A percentile compares a stretch with the other conserved stretches of the same genome.
These are phyloP conservation scores for Pseudocercospora cruenta DNA, from an alignment of 2,329 filamentous ascomycete genomes.

Conservation along the genomic window DNA sequence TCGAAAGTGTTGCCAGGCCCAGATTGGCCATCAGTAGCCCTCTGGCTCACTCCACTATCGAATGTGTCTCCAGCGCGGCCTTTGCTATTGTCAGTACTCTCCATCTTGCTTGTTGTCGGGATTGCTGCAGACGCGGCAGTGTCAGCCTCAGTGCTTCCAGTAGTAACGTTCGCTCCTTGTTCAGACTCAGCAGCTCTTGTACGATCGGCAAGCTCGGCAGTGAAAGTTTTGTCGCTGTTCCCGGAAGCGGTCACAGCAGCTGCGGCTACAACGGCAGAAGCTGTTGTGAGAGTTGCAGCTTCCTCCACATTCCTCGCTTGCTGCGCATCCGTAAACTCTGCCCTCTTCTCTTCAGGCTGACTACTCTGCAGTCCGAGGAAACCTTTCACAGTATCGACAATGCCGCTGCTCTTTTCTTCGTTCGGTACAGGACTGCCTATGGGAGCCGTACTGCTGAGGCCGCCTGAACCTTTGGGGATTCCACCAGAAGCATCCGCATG, in stretches of 20 bases:
- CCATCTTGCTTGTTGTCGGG: neutral
- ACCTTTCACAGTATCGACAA: slow-evolving; percentile 29
- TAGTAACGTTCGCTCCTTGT: neutral
- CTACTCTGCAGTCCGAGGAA: slow-evolving; percentile 28
- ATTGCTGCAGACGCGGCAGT: neutral
- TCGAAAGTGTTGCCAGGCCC: neutral
- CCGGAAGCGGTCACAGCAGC: slow-evolving; percentile 17
- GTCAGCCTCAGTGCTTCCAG: neutral
- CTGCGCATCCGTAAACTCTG: slow-evolving; percentile 15
- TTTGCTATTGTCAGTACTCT: neutral
- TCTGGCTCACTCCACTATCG: neutral
- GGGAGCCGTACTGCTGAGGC: slow-evolving; percentile 26
- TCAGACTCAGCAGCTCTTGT: slow-evolving; percentile 8
- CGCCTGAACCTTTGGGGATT: slow-evolving; percentile 26
- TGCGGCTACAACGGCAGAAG: slow-evolving; percentile 17
- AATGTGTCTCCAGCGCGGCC: neutral
- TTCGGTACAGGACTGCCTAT: slow-evolving; percentile 26
- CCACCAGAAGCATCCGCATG: slow-evolving; percentile 24
- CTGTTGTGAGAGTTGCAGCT: slow-evolving; percentile 16
- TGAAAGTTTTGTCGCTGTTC: slow-evolving; percentile 9
- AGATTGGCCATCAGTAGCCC: neutral
- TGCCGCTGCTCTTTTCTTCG: slow-evolving; percentile 19
- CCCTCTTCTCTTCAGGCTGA: slow-evolving; percentile 17
- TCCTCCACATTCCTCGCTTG: slow-evolving; percentile 13
- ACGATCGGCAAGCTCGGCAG: slow-evolving; percentile 20